Base-by-base conservation (phyloP, 495 filamentous ascomycete genomes). In the Zalerion maritima region DNA sequence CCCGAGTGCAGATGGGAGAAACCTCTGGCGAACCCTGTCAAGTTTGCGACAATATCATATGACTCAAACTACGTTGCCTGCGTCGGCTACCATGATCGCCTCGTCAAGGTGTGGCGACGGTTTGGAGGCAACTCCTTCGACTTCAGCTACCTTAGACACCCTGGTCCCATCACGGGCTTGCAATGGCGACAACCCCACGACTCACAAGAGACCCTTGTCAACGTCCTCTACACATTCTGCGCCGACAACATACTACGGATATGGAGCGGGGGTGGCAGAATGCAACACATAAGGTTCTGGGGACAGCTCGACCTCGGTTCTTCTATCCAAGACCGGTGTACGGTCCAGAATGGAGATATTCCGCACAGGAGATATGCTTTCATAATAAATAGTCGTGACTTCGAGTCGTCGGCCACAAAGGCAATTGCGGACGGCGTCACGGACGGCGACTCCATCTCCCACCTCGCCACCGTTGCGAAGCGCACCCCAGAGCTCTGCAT, bases 41-140 rank as follows among this genome's bases (percentile, higher is more conserved):
- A 80, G 41, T 70, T 80, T 25, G 89, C 83, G 4, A 64, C 65
- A 12, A 78, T 96, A 46, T 92, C 85, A 3, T 78, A 81, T 29
- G 84, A 94, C 48, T 83, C 78, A 12, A 71, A 71, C 5, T 67
- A 93, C 18, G 78, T 94, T 20, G 86, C 86, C 7, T 84, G 82
- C 3, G 71, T 82, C 6, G 83, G 83, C 18, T 56, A 57, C 26
- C 73, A 81, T 46, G 89, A 96, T 46, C 67, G 78, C 22, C 58
- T 96, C 13, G 72, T 87, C 27, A 99, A 96, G 54, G 67, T 96
- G 45, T 99, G 89, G 89, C 70, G 83, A 36, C 64, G 87, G 37
- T 55, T 91, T 12, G 79, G 77, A n/a, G 93, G 82, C 50, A 82
- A 81, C 11, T 67, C 71, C 7, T 94, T 94, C 49, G 89, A 96